Conservation (phyloP, 2,329 filamentous ascomycete genomes). For the Aspergillus sp. region DNA sequence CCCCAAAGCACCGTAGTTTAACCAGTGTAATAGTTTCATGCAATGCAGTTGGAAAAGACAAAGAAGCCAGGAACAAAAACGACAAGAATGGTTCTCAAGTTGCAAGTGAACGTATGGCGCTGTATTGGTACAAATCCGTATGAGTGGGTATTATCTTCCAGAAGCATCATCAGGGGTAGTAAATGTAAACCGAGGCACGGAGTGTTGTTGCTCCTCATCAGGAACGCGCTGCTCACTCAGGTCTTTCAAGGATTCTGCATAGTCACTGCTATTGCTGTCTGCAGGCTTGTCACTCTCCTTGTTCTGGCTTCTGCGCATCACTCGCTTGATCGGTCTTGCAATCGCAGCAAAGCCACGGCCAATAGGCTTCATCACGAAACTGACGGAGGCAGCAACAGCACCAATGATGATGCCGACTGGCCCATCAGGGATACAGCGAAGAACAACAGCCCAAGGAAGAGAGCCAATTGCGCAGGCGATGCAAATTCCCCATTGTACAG, state of each 20-base stretch:
- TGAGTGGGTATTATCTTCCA: not conserved
- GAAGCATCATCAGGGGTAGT: constrained; percentile 7
- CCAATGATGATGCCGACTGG: constrained; percentile 44
- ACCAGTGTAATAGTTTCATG: too few species aligned
- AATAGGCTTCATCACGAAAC: constrained; percentile 50
- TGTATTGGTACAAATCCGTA: not conserved
- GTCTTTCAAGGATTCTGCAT: constrained; percentile 2
- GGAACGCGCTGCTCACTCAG: not conserved
- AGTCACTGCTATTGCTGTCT: not conserved
- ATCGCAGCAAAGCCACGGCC: constrained; percentile 30
- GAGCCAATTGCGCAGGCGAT: constrained; percentile 82
- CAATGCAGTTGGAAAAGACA: not conserved
- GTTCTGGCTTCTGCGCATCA: constrained; percentile 15
- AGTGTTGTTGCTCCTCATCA: constrained; percentile 7
- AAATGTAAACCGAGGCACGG: constrained; percentile 6
- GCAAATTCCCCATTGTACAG: constrained; percentile 83
- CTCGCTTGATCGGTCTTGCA: constrained; percentile 24
- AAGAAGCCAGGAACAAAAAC: not conserved
- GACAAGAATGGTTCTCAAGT: not conserved
- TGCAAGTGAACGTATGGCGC: not conserved
- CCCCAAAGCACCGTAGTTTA: too few species aligned
- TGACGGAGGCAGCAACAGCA: constrained; percentile 56
- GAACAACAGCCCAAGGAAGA: constrained; percentile 75
- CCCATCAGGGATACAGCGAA: constrained; percentile 80
- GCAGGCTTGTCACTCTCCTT: not conserved